These are phyloP conservation scores for Elongisporangium anandrum DNA, from an alignment of 352 stramenopile genomes.

Conservation along the genomic window DNA sequence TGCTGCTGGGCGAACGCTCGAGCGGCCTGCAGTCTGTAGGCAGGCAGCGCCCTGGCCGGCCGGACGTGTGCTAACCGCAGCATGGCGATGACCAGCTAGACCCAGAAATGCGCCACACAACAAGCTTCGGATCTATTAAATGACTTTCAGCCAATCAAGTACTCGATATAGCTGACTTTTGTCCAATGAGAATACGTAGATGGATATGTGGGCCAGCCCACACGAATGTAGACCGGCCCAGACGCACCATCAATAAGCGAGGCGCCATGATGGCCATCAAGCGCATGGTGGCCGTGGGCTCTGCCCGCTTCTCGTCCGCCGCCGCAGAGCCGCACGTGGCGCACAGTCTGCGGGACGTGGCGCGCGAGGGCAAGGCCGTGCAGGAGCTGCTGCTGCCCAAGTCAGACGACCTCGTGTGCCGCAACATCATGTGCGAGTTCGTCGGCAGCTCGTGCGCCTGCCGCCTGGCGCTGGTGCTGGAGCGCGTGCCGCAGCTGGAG, in stretches of 20 bases:
- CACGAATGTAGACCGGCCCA: background rate
- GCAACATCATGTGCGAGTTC: slow-evolving; percentile 91
- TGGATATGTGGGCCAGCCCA: background rate
- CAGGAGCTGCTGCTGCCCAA: slow-evolving; percentile 59
- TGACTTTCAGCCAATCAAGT: background rate
- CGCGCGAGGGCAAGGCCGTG: slow-evolving; percentile 39
- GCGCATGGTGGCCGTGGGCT: background rate
- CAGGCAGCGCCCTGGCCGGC: background rate
- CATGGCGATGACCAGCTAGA: background rate
- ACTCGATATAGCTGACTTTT: background rate
- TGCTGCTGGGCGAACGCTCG: background rate
- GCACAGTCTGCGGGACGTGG: slow-evolving; percentile 62
- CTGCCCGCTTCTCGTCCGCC: background rate
- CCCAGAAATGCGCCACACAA: background rate
- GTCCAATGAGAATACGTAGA: background rate
- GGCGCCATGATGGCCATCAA: background rate
- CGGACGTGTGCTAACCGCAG: background rate
- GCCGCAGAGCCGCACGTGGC: slow-evolving; percentile 9
- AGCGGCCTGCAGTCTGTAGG: background rate
- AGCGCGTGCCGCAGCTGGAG: slow-evolving; percentile 61
- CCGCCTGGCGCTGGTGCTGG: slow-evolving; percentile 72
- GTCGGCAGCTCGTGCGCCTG: slow-evolving; percentile 84
- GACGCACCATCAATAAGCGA: background rate
- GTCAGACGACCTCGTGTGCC: slow-evolving; percentile 87
- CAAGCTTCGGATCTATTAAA: background rate